Percentiles rank a stretch among this genome's conserved stretches.
These are phyloP conservation scores for Gracilaria gracilis DNA, from an alignment of 23 red algal genomes.

Conservation along the genomic window DNA sequence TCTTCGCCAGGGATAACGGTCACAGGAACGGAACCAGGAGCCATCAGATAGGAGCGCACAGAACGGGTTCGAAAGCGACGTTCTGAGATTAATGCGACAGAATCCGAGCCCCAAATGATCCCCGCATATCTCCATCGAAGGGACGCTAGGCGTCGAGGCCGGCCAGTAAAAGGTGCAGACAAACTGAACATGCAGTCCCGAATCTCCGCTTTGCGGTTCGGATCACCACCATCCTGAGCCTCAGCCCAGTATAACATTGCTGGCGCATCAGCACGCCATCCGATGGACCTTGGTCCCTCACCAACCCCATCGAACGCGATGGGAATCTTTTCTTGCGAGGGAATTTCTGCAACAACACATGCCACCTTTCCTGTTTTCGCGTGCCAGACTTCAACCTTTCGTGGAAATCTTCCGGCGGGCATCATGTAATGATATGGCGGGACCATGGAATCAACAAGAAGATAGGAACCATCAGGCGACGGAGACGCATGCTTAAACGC, in stretches of 20 bases:
- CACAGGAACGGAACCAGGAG: constrained; percentile 35
- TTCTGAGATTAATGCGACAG: constrained; percentile 83
- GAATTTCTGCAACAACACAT: constrained; percentile 79
- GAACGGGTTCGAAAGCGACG: constrained; percentile 90
- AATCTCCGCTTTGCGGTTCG: constrained; percentile 69
- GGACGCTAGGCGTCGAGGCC: constrained; percentile 56
- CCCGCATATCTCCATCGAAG: constrained; percentile 82
- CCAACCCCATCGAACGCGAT: constrained; percentile 90
- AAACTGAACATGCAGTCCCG: constrained; percentile 87
- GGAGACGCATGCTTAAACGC: constrained; percentile 76
- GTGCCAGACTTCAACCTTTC: constrained; percentile 83
- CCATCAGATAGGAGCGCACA: constrained; percentile 70
- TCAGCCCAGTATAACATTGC: constrained; percentile 88
- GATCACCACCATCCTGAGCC: constrained; percentile 93
- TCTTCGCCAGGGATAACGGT: background rate
- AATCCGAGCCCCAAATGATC: constrained; percentile 86
- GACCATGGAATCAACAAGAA: constrained; percentile 85
- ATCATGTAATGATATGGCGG: constrained; percentile 77
- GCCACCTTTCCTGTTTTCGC: constrained; percentile 41
- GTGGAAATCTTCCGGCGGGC: constrained; percentile 91
- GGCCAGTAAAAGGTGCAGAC: constrained; percentile 76
- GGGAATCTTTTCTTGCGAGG: constrained; percentile 88
- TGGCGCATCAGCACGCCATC: constrained; percentile 85
- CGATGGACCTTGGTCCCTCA: constrained; percentile 78
- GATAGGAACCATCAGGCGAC: constrained; percentile 83